phyloP scores from a whole-genome alignment of 345 rosid genomes.

The Salix brachista region DNA sequence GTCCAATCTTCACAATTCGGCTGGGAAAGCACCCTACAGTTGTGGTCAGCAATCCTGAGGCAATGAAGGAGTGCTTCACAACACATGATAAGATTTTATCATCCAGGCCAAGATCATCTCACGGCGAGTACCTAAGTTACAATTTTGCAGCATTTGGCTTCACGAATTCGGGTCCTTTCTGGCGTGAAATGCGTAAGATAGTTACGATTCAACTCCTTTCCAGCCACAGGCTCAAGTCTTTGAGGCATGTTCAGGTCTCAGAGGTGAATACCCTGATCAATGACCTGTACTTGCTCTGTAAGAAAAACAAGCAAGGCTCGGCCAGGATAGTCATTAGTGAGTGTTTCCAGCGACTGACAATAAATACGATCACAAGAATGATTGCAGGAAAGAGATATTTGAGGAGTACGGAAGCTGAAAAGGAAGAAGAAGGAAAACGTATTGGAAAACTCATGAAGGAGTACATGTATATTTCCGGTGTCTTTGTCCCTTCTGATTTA shows the following conservation, averaged over 20 bases:
- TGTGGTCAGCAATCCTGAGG: constrained; percentile 9
- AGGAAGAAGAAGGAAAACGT: constrained; percentile 20
- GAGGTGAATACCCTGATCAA: constrained; percentile 15
- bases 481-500: constrained; percentile 29
- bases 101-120: constrained; percentile 19
- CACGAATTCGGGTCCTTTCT: constrained; percentile 10
- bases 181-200: constrained; percentile 17
- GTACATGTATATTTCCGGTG: constrained; percentile 21
- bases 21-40: constrained; percentile 18
- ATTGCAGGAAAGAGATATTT: constrained; percentile 29
- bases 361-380: constrained; percentile 22
- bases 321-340: constrained; percentile 14
- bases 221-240: constrained; percentile 16
- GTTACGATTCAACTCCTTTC: constrained; percentile 16
- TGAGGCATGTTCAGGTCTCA: constrained; percentile 17
- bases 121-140: constrained; percentile 19
- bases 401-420: background rate
- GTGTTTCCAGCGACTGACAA: constrained; percentile 7
- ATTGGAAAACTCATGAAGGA: constrained; percentile 28
- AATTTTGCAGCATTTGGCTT: constrained; percentile 21
- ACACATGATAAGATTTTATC: constrained; percentile 14
- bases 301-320: background rate
- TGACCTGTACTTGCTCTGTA: constrained; percentile 1
- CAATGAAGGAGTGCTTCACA: constrained; percentile 22
- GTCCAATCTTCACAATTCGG: constrained; percentile 25